Evolutionary conservation across 1,139 yeast genomes (phyloP).

Genomic region (Yamadazyma friedrichii): DNA sequence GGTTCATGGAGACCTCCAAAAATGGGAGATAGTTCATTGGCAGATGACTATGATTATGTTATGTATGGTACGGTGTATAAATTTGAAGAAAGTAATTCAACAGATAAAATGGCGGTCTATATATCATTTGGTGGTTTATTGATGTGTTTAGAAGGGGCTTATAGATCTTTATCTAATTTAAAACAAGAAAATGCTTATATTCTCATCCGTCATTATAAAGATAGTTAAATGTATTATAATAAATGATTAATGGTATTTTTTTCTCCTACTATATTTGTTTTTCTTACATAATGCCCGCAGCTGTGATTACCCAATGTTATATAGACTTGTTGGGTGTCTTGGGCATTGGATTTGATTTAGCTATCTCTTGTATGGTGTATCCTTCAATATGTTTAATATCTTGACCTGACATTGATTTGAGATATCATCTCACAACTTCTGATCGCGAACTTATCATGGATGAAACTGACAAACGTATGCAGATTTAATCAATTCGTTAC

Average conservation of each 20-base stretch:
- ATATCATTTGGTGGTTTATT: slow-evolving; percentile 95
- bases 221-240: slow-evolving; percentile 23
- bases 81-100: slow-evolving; percentile 82
- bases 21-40: slow-evolving; percentile 78
- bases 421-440: too few relatives aligned
- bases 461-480: slow-evolving; percentile 22
- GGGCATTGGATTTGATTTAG: too few relatives aligned
- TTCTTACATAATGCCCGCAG: too few relatives aligned
- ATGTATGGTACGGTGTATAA: slow-evolving; percentile 98
- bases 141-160: slow-evolving; percentile 93
- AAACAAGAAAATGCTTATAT: slow-evolving; percentile 94
- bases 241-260: slow-evolving; percentile 1
- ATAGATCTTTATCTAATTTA: slow-evolving; percentile 81
- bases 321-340: too few relatives aligned
- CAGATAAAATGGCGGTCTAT: slow-evolving; percentile 78
- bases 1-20: slow-evolving; percentile 93
- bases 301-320: too few relatives aligned
- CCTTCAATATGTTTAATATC: too few relatives aligned
- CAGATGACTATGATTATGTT: slow-evolving; percentile 96
- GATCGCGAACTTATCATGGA: slow-evolving; percentile 14
- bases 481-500: not conserved
- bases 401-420: too few relatives aligned
- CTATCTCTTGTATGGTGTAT: too few relatives aligned
- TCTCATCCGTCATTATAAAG: slow-evolving; percentile 72
- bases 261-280: not conserved